Base-by-base conservation (phyloP, 371 early-diverging fungal genomes). In the Choanephora cucurbitarum region DNA sequence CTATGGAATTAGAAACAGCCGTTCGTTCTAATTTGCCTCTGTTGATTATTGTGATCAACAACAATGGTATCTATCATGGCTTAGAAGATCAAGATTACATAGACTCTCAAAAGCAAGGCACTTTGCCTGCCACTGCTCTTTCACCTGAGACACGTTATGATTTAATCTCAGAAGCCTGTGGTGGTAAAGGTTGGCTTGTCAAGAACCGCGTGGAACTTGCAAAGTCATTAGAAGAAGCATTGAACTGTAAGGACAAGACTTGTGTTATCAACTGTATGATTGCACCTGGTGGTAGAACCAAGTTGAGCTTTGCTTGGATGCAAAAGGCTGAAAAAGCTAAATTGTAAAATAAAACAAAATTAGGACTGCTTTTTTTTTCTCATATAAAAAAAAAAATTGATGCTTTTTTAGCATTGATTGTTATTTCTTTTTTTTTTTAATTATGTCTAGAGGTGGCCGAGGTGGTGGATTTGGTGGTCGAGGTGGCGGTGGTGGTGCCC, bases 1-100 rank as follows among this genome's bases (percentile, higher is more conserved):
- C 87, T 5, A 88, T 90, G 84, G 92, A 92, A 64, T 58, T 91
- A 18, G 92, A 92, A 63, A 91, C 92, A 13, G 90, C 88, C 1
- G 74, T 81, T 15, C 78, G 92, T n/a, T 68, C 75, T 18, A 70
- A 77, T 13, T 62, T 91, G 28, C 86, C 90, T 3, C 62, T 91
- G 6, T 44, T 90, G 4, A 74, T 90, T 21, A 76, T 92, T 22
- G 85, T 92, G 5, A 87, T 92, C 55, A 92, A 92, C 66, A 92
- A 92, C 68, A 86, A 81, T 34, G 92, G 92, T 24, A 89, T 92
- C 17, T 91, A 91, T 64, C 82, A 80, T 63, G 92, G 92, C 1
- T 55, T 90, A 39, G 82, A 81, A 7, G 40, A 55, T 1, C 40
- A 73, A 41, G 72, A 75, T 4, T 84, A 64, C 57, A 55, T 56